These are phyloP conservation scores for Cylindrodendrum hubeiense DNA, from an alignment of 2,329 filamentous ascomycete species.

Conservation along the genomic window DNA sequence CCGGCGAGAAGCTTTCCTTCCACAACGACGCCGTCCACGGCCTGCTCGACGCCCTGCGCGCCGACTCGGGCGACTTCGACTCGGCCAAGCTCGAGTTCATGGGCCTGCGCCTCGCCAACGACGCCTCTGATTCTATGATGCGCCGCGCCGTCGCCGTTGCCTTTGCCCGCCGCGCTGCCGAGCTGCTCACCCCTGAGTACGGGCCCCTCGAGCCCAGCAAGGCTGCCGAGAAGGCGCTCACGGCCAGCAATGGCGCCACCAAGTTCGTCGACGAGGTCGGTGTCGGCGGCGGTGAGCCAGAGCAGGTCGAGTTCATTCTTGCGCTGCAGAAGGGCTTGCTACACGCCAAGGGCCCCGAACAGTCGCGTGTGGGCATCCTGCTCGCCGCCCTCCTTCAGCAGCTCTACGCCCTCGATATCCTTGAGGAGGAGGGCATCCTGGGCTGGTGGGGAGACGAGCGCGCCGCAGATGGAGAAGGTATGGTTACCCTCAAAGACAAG, in stretches of 20 bases:
- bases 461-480: slow-evolving; percentile 74
- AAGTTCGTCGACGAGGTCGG: slow-evolving; percentile 71
- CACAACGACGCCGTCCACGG: slow-evolving; percentile 89
- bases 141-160: slow-evolving; percentile 87
- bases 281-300: slow-evolving; percentile 74
- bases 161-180: slow-evolving; percentile 84
- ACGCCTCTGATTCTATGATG: slow-evolving; percentile 90
- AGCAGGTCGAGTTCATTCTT: slow-evolving; percentile 88
- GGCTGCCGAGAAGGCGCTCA: slow-evolving; percentile 74
- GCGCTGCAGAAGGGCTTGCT: slow-evolving; percentile 85
- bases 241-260: slow-evolving; percentile 63
- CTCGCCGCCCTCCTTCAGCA: slow-evolving; percentile 85
- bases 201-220: slow-evolving; percentile 70
- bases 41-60: slow-evolving; percentile 86
- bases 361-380: slow-evolving; percentile 67
- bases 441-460: slow-evolving; percentile 87
- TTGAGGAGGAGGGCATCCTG: slow-evolving; percentile 90
- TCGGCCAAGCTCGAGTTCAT: slow-evolving; percentile 89
- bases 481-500: slow-evolving; percentile 79
- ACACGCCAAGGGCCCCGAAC: slow-evolving; percentile 70
- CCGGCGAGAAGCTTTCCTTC: slow-evolving; percentile 72
- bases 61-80: slow-evolving; percentile 83
- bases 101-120: slow-evolving; percentile 89
- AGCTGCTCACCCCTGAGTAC: slow-evolving; percentile 69
- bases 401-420: slow-evolving; percentile 84